Evolutionary conservation across 352 stramenopile genomes (phyloP).

Genomic region (Pythium rishiriense): DNA sequence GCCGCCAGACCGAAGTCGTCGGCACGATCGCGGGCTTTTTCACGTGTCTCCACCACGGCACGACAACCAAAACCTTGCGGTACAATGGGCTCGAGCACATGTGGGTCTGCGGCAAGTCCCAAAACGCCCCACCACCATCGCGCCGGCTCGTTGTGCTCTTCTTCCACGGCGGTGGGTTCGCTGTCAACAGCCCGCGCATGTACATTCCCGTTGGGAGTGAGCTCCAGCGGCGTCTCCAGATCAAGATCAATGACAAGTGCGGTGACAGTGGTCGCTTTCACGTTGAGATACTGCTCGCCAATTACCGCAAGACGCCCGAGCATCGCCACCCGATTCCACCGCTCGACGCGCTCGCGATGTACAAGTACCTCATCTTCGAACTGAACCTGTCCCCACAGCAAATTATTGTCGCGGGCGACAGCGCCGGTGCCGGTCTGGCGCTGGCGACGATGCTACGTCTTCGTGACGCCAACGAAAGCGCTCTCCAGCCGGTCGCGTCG

Average conservation of each 20-base stretch:
- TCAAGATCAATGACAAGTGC: background rate
- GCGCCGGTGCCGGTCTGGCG: constrained; percentile 18
- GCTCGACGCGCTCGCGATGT: constrained; percentile 22
- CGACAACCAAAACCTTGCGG: constrained; percentile 4
- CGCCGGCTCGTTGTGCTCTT: constrained; percentile 21
- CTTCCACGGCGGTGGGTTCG: constrained; percentile 28
- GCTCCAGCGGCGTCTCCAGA: constrained; percentile 26
- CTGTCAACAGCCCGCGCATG: constrained; percentile 24
- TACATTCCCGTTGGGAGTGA: constrained; percentile 33
- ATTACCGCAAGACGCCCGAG: constrained; percentile 30
- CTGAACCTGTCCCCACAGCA: constrained; percentile 3
- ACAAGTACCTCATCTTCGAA: constrained; percentile 21
- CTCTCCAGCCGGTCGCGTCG: constrained; percentile 2
- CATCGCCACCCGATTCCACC: constrained; percentile 12
- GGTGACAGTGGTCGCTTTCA: background rate
- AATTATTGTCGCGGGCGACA: constrained; percentile 26
- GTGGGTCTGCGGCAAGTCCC: constrained; percentile 3
- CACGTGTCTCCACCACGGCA: constrained; percentile 16
- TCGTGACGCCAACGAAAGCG: background rate
- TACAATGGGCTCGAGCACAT: constrained; percentile 29
- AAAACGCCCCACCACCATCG: background rate
- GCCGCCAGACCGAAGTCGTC: constrained; percentile 13
- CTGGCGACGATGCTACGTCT: constrained; percentile 25
- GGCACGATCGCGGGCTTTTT: constrained; percentile 20
- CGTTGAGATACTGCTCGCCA: constrained; percentile 19